Evolutionary conservation across 176 grass and related monocot genomes (phyloP).

Genomic region (Saccharum spontaneum): DNA sequence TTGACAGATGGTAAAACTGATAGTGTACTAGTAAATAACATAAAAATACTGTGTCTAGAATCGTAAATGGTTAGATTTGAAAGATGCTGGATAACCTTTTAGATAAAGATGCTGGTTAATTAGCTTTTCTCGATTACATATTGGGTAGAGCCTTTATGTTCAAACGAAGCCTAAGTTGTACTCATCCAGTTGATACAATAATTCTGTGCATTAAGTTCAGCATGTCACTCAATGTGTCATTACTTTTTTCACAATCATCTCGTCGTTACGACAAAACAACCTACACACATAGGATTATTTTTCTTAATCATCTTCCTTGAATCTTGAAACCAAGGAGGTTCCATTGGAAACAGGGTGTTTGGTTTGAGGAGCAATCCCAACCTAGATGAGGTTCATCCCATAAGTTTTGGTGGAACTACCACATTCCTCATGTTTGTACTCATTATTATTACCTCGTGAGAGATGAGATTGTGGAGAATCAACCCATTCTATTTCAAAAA

Average conservation of each 20-base stretch:
- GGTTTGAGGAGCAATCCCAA: neutral
- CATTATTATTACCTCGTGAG: neutral
- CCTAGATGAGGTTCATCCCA: neutral
- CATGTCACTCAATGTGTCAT: no score
- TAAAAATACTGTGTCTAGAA: no score
- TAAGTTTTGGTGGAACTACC: neutral
- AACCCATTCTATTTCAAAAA: neutral
- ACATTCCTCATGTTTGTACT: neutral
- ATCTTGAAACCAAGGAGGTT: no score
- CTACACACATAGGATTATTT: no score
- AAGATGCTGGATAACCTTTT: neutral
- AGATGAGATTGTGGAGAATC: neutral
- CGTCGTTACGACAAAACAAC: no score
- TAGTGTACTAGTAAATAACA: no score
- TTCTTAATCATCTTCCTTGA: no score
- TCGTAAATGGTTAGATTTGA: neutral
- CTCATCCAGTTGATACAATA: no score
- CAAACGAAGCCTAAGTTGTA: conserved; percentile 2
- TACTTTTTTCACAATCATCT: no score
- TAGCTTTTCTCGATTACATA: neutral
- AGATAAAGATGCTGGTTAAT: no score
- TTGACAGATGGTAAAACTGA: neutral
- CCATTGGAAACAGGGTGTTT: no score
- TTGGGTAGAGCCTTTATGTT: neutral
- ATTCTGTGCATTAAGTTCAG: no score